These are phyloP conservation scores for Candida gorgasii DNA, from an alignment of 805 yeast genomes.

Conservation along the genomic window DNA sequence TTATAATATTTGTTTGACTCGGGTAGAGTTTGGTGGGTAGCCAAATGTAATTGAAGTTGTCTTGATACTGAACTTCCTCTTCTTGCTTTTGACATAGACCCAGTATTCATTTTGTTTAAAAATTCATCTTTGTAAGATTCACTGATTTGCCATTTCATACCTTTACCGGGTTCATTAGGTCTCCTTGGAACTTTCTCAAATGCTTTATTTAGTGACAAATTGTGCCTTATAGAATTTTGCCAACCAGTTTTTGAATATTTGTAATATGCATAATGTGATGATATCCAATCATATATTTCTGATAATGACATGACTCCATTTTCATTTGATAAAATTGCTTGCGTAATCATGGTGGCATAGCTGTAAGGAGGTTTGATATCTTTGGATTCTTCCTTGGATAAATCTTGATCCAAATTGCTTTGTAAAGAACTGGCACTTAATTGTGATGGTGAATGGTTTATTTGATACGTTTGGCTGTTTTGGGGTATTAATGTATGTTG, in stretches of 20 bases:
- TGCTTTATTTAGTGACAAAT: conserved; percentile 90
- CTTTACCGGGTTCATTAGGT: conserved; percentile 97
- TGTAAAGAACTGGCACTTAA: conserved; percentile 45
- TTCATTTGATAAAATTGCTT: conserved; percentile 84
- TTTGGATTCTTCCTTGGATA: conserved; percentile 86
- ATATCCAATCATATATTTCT: conserved; percentile 91
- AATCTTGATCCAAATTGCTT: conserved; percentile 55
- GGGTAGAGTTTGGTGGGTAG: conserved; percentile 55
- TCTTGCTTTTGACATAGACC: conserved; percentile 70
- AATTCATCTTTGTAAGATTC: conserved; percentile 84
- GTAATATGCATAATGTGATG: conserved; percentile 86
- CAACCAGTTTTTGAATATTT: conserved; percentile 92
- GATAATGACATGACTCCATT: conserved; percentile 88
- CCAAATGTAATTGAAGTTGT: conserved; percentile 74
- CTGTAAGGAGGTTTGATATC: conserved; percentile 96
- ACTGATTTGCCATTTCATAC: conserved; percentile 98
- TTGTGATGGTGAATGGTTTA: conserved; percentile 43
- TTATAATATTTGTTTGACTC: conserved; percentile 40
- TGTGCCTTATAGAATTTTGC: conserved; percentile 97
- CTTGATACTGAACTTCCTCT: conserved; percentile 81
- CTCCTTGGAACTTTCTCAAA: conserved; percentile 96
- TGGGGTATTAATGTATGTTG: conserved; percentile 19
- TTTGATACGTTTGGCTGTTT: conserved; percentile 50
- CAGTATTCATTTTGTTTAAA: conserved; percentile 73
- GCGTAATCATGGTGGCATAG: conserved; percentile 98